These are phyloP conservation scores for Cicer chorassanicum DNA, from an alignment of 306 rosid genomes.

Conservation along the genomic window DNA sequence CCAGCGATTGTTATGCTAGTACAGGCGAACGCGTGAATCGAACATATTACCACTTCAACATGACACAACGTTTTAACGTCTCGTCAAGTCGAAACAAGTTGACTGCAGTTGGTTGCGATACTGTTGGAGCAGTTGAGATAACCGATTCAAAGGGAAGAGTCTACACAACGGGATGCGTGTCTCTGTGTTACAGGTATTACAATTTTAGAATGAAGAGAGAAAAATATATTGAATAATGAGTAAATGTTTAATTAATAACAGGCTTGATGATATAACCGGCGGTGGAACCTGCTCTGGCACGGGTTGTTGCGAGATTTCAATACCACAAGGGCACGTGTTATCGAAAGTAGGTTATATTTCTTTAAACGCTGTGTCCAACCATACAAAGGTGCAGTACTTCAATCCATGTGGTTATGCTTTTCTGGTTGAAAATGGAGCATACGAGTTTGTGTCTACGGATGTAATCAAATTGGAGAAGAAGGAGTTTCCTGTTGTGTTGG, in stretches of 20 bases:
- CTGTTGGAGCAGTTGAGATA: background rate
- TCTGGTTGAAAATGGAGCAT: constrained; percentile 16
- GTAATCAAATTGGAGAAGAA: background rate
- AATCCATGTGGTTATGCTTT: constrained; percentile 51
- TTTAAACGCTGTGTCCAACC: rapidly evolving
- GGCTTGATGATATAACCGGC: background rate
- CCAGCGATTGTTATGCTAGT: constrained; percentile 22
- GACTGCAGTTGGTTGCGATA: constrained; percentile 49
- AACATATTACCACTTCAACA: background rate
- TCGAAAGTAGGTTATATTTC: rapidly evolving
- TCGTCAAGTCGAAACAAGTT: constrained; percentile 43
- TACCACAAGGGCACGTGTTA: constrained; percentile 32
- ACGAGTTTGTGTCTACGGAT: background rate
- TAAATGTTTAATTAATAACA: background rate
- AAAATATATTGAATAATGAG: too few species aligned
- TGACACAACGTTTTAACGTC: background rate
- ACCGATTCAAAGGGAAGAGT: rapidly evolving
- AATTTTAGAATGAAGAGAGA: too few species aligned
- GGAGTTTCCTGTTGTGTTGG: constrained; percentile 37
- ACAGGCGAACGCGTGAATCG: background rate
- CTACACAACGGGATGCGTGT: constrained; percentile 46
- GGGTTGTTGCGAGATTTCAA: constrained; percentile 52
- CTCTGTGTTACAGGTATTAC: background rate
- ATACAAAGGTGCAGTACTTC: background rate
- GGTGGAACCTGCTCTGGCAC: constrained; percentile 45